These are phyloP conservation scores for Candida michaelii DNA, from an alignment of 805 yeast species.

Conservation along the genomic window DNA sequence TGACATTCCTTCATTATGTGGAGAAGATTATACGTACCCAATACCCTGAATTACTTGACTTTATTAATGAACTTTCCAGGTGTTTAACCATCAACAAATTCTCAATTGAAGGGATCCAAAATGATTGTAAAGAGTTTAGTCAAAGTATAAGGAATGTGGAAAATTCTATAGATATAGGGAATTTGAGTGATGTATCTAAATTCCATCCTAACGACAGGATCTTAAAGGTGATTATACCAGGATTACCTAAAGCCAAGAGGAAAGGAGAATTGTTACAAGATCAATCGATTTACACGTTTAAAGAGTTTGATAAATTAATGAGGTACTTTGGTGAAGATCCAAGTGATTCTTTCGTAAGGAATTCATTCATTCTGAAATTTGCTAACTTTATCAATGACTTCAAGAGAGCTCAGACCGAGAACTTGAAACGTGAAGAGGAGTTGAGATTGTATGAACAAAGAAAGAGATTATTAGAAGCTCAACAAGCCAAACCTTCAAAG, in stretches of 20 bases:
- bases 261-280: constrained; percentile 50
- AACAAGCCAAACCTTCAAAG: constrained; percentile 23
- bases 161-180: constrained; percentile 58
- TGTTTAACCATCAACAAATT: constrained; percentile 57
- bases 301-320: constrained; percentile 60
- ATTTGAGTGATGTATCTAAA: constrained; percentile 58
- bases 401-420: constrained; percentile 64
- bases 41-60: constrained; percentile 62
- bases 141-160: constrained; percentile 51
- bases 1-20: constrained; percentile 72
- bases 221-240: constrained; percentile 51
- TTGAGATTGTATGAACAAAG: constrained; percentile 71
- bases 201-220: constrained; percentile 70
- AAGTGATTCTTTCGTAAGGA: constrained; percentile 52
- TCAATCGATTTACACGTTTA: constrained; percentile 51
- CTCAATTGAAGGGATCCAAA: constrained; percentile 60
- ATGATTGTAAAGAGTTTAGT: constrained; percentile 57
- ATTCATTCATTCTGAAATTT: constrained; percentile 62
- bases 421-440: constrained; percentile 67
- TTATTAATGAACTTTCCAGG: constrained; percentile 58
- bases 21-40: constrained; percentile 65
- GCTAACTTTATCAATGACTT: constrained; percentile 59
- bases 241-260: constrained; percentile 53
- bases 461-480: constrained; percentile 58
- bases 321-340: constrained; percentile 72